Conservation (phyloP, 495 filamentous ascomycete species). For the Pyrenopolyporus hunteri region DNA sequence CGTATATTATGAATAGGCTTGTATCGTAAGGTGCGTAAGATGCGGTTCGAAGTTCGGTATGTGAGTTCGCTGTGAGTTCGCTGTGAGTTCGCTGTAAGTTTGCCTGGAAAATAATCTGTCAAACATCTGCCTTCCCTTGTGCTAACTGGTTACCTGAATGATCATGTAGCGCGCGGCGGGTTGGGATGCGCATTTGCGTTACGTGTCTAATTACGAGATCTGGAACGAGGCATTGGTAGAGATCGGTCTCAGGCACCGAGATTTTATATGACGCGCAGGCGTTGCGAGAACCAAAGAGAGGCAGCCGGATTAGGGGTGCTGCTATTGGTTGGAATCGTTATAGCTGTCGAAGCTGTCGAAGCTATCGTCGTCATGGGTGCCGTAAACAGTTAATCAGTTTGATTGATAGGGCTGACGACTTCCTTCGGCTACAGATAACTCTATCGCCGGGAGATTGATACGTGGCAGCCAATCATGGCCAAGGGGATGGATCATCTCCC, state of each 20-base stretch:
- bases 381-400: conserved; percentile 14
- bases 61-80: neutral
- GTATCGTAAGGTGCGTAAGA: too few relatives aligned
- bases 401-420: conserved; percentile 37
- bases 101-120: neutral
- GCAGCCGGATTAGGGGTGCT: conserved; percentile 24
- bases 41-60: too few relatives aligned
- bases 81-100: neutral
- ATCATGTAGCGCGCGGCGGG: too few relatives aligned
- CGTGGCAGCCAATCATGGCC: conserved; percentile 27
- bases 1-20: too few relatives aligned
- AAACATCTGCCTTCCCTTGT: neutral
- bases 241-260: conserved; percentile 34
- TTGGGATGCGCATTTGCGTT: conserved; percentile 34
- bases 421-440: conserved; percentile 4
- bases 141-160: too few relatives aligned
- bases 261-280: conserved; percentile 33
- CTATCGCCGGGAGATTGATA: conserved; percentile 10
- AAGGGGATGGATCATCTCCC: conserved; percentile 6
- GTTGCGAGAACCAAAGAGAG: conserved; percentile 10
- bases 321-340: conserved; percentile 15
- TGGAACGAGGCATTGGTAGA: neutral
- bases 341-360: too few relatives aligned
- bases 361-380: conserved; percentile 7
- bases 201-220: conserved; percentile 29